Base-by-base conservation (phyloP, 768 basidiomycete genomes). In the Terana coerulea region DNA sequence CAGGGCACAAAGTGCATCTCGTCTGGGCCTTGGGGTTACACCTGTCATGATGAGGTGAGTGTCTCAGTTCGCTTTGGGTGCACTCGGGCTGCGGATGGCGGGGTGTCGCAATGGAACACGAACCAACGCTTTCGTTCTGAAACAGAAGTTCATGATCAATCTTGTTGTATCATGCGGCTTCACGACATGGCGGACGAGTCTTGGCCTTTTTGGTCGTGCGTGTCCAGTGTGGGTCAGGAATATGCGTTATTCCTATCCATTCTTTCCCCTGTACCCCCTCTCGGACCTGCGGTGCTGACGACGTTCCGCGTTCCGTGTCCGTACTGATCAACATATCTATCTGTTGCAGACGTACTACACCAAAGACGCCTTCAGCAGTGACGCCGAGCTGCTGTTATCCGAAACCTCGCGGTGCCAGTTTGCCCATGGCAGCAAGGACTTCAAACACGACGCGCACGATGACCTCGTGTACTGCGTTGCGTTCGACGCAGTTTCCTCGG, bases 271-370 rank as follows among this genome's bases (percentile, higher is more conserved):
- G 33, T 33, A 29, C 49, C 52, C 9, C 12, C 19, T 44, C 11
- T 41, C 22, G 22, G n/a, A 8, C 55, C 19, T 15, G 54, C 51
- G 41, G 28, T 52, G 51, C 12, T 46, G 30, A 31, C 30, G 10
- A 36, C 52, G 59, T 31, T 41, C 40, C 29, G 21, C 52, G 31
- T 58, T 19, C 30, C 12, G 17, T 22, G 19, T 40, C 19, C 21
- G 15, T 40, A 7, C 39, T 40, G 39, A 40, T 22, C 21, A 6
- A 8, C 9, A 40, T 5, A 24, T 15, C 6, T 37, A 15, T 44
- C n/a, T n/a, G n/a, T n/a, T n/a, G n/a, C n/a, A 98, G 87, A 94
- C 95, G 2, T 98, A 80, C 64, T 91, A 91, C 70, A 97, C 95
- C 15, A 84, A 76, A 56, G 83, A 94, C 46, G 87, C 83, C 0